Evolutionary conservation across 257 asterid species (phyloP), one percentile per base, ranked within the genome.

Genomic region (Coffea canephora): DNA sequence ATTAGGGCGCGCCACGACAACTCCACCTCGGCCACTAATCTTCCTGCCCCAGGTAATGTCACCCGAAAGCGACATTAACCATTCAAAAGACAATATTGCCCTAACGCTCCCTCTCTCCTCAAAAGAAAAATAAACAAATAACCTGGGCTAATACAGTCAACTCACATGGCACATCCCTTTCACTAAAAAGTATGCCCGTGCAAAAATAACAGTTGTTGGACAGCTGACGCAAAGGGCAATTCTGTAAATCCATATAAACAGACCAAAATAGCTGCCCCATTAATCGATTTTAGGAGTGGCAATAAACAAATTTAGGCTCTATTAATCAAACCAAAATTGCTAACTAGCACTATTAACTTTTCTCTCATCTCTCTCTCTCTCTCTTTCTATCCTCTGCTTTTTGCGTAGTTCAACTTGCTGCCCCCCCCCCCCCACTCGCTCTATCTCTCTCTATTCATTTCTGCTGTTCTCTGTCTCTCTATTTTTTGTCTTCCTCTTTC

Each of bases 1-100:
- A 79, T 79, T 78, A 52, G 77, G 85, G 75, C 85, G 85, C 84
- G 84, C 89, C 94, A 86, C 90, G 92, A 85, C 94, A 88, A 87
- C 46, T 83, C 78, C 83, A 83, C 83, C 82, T 69, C 84, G 71
- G 52, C 95, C 97, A 89, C 93, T 78, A 12, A 79, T 86, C 87
- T 89, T 59, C 74, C 78, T 41, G 31, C 83, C 83, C 83, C 82
- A 57, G 65, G 75, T 64, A 65, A 79, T 59, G 83, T 83, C 85
- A 87, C 74, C 73, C 34, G 77, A 82, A 65, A 23, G 19, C 54
- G 69, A 82, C 84, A 62, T 62, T 13, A 57, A 43, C 21, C 6
- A 8, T 3, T 3, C 2, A 36, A 62, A 19, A 52, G 82, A 70
- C 84, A 34, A 12, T 0, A 67, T 14, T 49, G 27, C 78, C 90